Conservation (phyloP, 179 eudicot genomes). For the Corrigiola litoralis region DNA sequence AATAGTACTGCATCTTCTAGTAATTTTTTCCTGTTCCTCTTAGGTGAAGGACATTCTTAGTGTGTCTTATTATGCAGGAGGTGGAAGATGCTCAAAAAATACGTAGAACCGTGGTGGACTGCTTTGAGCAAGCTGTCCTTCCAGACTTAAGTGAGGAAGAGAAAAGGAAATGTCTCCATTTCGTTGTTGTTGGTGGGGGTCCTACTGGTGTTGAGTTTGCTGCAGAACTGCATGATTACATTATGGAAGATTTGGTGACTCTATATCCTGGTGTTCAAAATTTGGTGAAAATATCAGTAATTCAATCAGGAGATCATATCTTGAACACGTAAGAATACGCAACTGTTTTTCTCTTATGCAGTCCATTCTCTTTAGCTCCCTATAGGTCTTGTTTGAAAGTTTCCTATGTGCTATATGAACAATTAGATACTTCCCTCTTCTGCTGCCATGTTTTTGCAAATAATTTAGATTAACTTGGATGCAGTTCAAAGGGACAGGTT, state of each 20-base stretch:
- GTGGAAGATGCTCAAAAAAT: constrained; percentile 90
- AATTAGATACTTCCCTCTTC: too few species aligned
- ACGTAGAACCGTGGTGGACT: constrained; percentile 66
- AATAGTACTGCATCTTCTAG: not conserved
- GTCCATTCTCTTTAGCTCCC: not conserved
- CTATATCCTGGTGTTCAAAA: constrained; percentile 63
- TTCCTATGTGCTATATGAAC: too few species aligned
- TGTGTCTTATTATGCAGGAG: constrained; percentile 45
- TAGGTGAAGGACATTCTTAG: constrained; percentile 7
- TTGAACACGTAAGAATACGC: constrained; percentile 63
- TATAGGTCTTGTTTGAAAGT: not conserved
- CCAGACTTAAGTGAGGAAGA: constrained; percentile 80
- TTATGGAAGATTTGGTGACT: constrained; percentile 59
- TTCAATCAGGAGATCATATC: constrained; percentile 91
- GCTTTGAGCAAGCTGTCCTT: constrained; percentile 83
- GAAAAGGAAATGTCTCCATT: constrained; percentile 65
- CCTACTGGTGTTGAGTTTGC: constrained; percentile 98
- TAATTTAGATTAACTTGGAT: too few species aligned
- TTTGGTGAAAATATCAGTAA: constrained; percentile 60
- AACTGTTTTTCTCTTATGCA: not conserved
- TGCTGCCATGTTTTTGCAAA: too few species aligned
- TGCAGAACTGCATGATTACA: constrained; percentile 83
- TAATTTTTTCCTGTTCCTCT: not conserved
- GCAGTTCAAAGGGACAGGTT: too few species aligned
- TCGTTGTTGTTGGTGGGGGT: constrained; percentile 93